phyloP scores from a whole-genome alignment of 352 stramenopile genomes.

The Pythium periplocum region DNA sequence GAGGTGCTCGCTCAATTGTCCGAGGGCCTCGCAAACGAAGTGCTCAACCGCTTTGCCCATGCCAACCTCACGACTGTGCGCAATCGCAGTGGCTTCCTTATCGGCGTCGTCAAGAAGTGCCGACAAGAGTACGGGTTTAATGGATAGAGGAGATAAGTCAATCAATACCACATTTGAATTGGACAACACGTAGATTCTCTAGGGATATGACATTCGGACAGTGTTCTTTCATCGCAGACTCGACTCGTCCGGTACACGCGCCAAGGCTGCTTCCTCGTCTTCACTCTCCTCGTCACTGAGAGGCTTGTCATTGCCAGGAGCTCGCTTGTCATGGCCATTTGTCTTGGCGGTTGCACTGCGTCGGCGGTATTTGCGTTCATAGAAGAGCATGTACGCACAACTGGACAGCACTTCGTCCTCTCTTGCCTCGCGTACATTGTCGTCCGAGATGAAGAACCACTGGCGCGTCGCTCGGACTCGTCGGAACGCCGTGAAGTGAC shows the following conservation, averaged over 20 bases:
- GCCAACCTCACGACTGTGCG: slow-evolving; percentile 66
- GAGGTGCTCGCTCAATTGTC: slow-evolving; percentile 72
- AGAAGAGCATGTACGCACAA: slow-evolving; percentile 90
- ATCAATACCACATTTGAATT: not conserved
- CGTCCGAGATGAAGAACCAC: slow-evolving; percentile 88
- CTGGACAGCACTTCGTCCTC: slow-evolving; percentile 60
- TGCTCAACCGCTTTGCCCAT: slow-evolving; percentile 64
- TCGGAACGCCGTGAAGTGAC: slow-evolving; percentile 84
- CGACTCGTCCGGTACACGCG: slow-evolving; percentile 12
- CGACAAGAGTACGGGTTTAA: slow-evolving; percentile 77
- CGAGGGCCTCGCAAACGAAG: slow-evolving; percentile 68
- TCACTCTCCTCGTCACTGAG: slow-evolving; percentile 5
- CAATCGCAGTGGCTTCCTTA: slow-evolving; percentile 79
- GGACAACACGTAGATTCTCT: not conserved
- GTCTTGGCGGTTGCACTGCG: slow-evolving; percentile 28
- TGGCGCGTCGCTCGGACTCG: slow-evolving; percentile 39
- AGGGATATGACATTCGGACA: no score
- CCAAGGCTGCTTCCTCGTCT: slow-evolving; percentile 3
- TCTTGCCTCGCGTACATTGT: slow-evolving; percentile 51
- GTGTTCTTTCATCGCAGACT: not conserved
- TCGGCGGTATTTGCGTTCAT: slow-evolving; percentile 66
- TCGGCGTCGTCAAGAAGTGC: slow-evolving; percentile 75
- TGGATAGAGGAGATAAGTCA: not conserved
- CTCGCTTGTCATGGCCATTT: slow-evolving; percentile 34
- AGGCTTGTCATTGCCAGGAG: not conserved